Base-by-base conservation (phyloP, 2,329 filamentous ascomycete genomes). In the Exophiala dermatitidis region DNA sequence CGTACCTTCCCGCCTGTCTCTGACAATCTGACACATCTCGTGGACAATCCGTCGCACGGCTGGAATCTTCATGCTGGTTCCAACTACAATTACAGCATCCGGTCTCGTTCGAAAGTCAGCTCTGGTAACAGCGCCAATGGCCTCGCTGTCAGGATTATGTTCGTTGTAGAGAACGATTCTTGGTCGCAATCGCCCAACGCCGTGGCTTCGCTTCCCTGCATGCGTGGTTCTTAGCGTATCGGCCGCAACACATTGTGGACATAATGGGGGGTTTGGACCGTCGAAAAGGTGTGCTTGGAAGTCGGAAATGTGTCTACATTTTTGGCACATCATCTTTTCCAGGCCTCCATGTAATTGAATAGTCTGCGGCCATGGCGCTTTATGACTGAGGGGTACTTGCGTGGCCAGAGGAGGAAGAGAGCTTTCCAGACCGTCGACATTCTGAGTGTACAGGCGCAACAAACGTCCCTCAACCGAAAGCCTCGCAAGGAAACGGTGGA, bases 111-210 rank as follows among this genome's bases (percentile, higher is more conserved):
- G 86, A 54, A 97, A 74, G 67, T 98, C 93, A 3, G 90, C 85
- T 60, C 83, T 83, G 48, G 90, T 89, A 38, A 95, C 90, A 26
- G 88, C 88, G 41, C 91, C 90, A 67, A 98, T 98, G 9, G 93
- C 91, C 63, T 96, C 91, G 62, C 93, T 89, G 61, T 98, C 93
- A 0, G 93, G 93, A 66, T 97, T 96, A 68, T 88, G 86, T 69
- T 98, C 93, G 67, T 97, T 96, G 74, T 98, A 98, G 6, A 98
- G 78, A 3, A 97, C 91, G 74, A 98, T 96, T 53, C 93, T 82
- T 26, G 93, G 93, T 26, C 93, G 83, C 58, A 98, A 74, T 57
- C 88, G 83, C 40, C 93, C 93, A 63, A 98, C 86, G 1, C 93
- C 93, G 65, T 96, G 93, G 66, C 90, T 95, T 54, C 93, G 83